Evolutionary conservation across 768 basidiomycete species (phyloP), one percentile per base, ranked within the genome.

Genomic region (Leccinum sublutescens): DNA sequence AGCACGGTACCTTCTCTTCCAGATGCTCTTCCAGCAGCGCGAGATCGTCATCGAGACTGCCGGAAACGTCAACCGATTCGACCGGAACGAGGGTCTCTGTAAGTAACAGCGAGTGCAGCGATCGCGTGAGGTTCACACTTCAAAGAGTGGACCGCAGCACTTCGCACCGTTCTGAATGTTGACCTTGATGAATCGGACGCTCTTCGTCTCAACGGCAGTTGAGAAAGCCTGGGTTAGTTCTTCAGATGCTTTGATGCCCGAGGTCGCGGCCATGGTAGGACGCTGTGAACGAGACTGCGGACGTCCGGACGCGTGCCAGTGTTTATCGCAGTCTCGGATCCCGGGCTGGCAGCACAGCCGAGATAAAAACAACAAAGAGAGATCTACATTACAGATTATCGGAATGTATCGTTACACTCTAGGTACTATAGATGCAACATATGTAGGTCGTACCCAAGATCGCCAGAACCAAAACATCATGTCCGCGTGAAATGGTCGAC

Each of bases 151-250:
- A 52, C 58, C 21, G 40, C 21, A 8, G 61, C 27, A 45, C 57
- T 61, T 76, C 74, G 68, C 73, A 92, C 92, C 92, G 70, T 93
- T 84, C 61, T 76, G 75, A 68, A 94, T 92, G 50, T 80, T 79
- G 61, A 93, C 79, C 71, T 91, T 91, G 75, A 94, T 77, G 74
- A 93, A 93, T 47, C 92, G 83, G 56, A 80, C 76, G 40, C 76
- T 69, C 58, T 73, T 77, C 2, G 80, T 72, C 54, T 79, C 77
- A 31, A 85, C 74, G 5, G 87, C 85, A 34, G 79, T 68, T n/a
- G 86, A 79, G 66, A 92, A 91, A 19, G 69, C 72, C 3, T 78
- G 71, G 2, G 78, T 66, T 50, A 93, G 82, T 51, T 87, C 82
- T 52, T 77, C 74, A 15, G 88, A 84, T 54, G 85, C 79, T 36